phyloP scores from a whole-genome alignment of 306 rosid genomes.

The Rosa multiflora region DNA sequence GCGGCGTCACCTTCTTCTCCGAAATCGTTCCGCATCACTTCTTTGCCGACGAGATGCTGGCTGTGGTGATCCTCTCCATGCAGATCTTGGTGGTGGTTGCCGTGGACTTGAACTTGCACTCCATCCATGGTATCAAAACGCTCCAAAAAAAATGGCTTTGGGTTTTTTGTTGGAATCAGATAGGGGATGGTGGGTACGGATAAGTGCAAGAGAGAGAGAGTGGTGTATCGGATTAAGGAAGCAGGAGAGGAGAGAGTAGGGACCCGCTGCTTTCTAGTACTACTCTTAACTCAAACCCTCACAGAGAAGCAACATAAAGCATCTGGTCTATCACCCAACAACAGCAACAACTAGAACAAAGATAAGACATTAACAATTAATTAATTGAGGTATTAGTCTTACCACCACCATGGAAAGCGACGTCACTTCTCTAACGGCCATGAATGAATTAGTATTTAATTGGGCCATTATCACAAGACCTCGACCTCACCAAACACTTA shows the following conservation, averaged over 20 bases:
- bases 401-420: constrained; percentile 21
- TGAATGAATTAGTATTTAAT: neutral
- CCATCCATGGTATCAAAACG: neutral
- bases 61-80: constrained; percentile 44
- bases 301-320: constrained; percentile 74
- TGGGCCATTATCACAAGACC: neutral
- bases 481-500: constrained; percentile 7
- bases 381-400: constrained; percentile 11
- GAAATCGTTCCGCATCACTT: neutral
- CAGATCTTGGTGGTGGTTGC: constrained; percentile 37
- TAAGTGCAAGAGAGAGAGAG: constrained; percentile 32
- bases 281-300: constrained; percentile 32
- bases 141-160: neutral
- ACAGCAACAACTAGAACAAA: constrained; percentile 27
- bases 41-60: neutral
- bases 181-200: constrained; percentile 41
- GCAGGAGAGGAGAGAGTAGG: constrained; percentile 49
- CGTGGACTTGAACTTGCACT: constrained; percentile 1
- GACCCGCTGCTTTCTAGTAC: constrained; percentile 36
- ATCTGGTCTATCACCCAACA: constrained; percentile 47
- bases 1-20: constrained; percentile 15
- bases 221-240: constrained; percentile 56
- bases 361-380: constrained; percentile 28
- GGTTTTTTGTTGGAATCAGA: constrained; percentile 31
- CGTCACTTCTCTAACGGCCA: constrained; percentile 1